Base-by-base conservation (phyloP, 108 stramenopile species). In the Skeletonema tropicum region DNA sequence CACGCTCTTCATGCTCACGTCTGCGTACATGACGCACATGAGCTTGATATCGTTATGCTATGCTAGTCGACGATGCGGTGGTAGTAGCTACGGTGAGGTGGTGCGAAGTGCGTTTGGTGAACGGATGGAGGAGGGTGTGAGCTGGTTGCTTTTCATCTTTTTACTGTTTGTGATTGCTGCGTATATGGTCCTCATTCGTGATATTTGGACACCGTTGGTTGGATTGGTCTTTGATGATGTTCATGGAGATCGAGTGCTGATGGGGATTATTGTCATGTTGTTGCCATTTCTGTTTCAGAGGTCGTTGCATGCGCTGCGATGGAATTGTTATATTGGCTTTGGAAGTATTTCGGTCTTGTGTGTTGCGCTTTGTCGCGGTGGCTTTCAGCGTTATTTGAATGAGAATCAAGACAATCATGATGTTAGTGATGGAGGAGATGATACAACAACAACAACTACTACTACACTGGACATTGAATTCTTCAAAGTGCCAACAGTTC, bases 271-370 rank as follows among this genome's bases (percentile, higher is more conserved):
- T 3, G 11, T 86, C 2, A 3, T 85, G 9, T 45, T 82, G 14
- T 62, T 87, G 31, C 95, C 93, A 11, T 89, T 85, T 39, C 70
- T 91, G 14, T 70, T 93, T 41, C 87, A 89, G 59, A 57, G 79
- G 59, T 74, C 78, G 26, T 84, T 96, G 8, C 88, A 96, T 80
- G 86, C 89, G 11, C 59, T 96, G 3, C 83, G 93, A 61, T 87
- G 83, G 76, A 92, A 87, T 66, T 96, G 93, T 71, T 96, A 94
- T 60, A 79, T 94, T 55, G 90, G 93, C 35, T 89, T 93, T 63
- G 67, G 78, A 15, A 87, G 87, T 6, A 82, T 87, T 19, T 71
- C 89, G 21, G 48, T 90, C 1, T 75, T 94, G 17, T 82, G 85
- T 49, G 19, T 87, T 7, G 87, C 87, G 0, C 71, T 92, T 39